These are phyloP conservation scores for Lodderomyces metapsilosis DNA, from an alignment of 1,139 yeast genomes.

Conservation along the genomic window DNA sequence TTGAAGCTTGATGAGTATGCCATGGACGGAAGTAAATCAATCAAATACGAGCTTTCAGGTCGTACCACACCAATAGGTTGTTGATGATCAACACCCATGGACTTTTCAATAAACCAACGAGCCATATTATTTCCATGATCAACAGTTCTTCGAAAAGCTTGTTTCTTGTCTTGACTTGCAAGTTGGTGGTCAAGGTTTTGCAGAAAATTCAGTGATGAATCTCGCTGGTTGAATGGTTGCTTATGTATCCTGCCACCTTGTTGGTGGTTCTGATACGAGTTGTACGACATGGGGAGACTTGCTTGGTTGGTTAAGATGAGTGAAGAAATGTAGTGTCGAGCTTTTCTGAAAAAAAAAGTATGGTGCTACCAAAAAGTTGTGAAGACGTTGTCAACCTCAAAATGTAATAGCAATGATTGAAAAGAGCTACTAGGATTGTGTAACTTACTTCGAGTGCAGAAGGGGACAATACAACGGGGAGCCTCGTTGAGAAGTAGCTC, in stretches of 20 bases:
- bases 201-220: slow-evolving; percentile 21
- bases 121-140: slow-evolving; percentile 88
- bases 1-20: slow-evolving; percentile 44
- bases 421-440: neutral
- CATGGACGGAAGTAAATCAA: slow-evolving; percentile 70
- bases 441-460: too few relatives aligned
- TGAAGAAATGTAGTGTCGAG: too few relatives aligned
- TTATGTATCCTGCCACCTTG: slow-evolving; percentile 1
- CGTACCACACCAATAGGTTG: slow-evolving; percentile 60
- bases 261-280: slow-evolving; percentile 1
- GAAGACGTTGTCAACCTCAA: too few relatives aligned
- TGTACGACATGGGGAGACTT: neutral
- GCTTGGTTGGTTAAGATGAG: neutral
- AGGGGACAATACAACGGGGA: too few relatives aligned
- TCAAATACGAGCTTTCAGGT: slow-evolving; percentile 75
- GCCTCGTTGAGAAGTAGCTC: too few relatives aligned
- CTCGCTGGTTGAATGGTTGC: neutral
- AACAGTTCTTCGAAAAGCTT: slow-evolving; percentile 76
- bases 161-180: slow-evolving; percentile 46
- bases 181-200: slow-evolving; percentile 45
- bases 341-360: too few relatives aligned
- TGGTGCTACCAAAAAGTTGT: too few relatives aligned
- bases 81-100: slow-evolving; percentile 43
- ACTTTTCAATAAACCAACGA: slow-evolving; percentile 62
- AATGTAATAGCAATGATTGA: neutral